These are phyloP conservation scores for Aspergillus hiratsukae DNA, from an alignment of 2,329 filamentous ascomycete genomes.

Conservation along the genomic window DNA sequence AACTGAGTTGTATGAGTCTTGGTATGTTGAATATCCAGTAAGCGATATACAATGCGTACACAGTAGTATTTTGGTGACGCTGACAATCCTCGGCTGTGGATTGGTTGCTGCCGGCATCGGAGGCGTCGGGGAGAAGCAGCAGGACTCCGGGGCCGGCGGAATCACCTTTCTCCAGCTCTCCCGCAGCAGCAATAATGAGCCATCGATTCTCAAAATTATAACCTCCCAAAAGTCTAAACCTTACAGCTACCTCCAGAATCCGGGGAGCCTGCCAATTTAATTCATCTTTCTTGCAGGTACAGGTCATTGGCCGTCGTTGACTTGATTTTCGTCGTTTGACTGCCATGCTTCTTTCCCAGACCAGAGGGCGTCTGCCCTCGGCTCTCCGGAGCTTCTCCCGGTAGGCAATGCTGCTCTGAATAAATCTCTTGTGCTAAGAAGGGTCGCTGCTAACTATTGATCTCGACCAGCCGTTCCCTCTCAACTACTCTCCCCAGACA, in stretches of 20 bases:
- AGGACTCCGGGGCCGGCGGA: constrained; percentile 1
- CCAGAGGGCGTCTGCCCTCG: constrained; percentile 22
- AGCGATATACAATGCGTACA: background rate
- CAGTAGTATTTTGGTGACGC: background rate
- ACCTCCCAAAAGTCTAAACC: background rate
- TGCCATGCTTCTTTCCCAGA: constrained; percentile 15
- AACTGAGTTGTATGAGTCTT: background rate
- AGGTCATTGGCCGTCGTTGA: background rate
- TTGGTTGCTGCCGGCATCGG: constrained; percentile 11
- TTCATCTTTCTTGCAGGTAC: background rate
- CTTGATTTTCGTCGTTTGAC: background rate
- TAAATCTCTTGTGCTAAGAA: constrained; percentile 1
- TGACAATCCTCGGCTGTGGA: constrained; percentile 11
- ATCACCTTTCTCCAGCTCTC: constrained; percentile 3
- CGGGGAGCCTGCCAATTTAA: background rate
- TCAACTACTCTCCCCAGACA: constrained; percentile 46
- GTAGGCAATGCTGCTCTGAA: constrained; percentile 12
- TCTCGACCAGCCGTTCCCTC: constrained; percentile 27
- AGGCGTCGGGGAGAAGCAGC: constrained; percentile 5
- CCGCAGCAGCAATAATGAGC: background rate
- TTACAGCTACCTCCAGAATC: background rate
- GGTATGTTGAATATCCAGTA: background rate
- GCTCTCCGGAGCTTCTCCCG: constrained; percentile 23
- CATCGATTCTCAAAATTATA: background rate
- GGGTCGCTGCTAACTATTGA: background rate